These are phyloP conservation scores for Rhodotorula sp. DNA, from an alignment of 1,284 basidiomycete genomes.

Conservation along the genomic window DNA sequence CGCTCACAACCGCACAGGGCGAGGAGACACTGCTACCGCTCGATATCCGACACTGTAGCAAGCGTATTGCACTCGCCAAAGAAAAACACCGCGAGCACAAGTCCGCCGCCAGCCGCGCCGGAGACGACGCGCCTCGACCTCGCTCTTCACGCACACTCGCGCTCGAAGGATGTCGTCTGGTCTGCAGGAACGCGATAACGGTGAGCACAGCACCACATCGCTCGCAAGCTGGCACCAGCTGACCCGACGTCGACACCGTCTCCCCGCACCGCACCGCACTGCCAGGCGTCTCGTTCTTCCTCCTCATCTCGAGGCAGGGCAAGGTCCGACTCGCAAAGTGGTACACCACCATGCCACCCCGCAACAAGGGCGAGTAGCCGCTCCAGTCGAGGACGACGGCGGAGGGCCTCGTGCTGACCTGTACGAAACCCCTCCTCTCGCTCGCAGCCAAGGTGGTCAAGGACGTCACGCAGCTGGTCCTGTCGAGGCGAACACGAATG, in stretches of 20 bases:
- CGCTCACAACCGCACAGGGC: no score
- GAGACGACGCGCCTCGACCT: neutral
- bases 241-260: no score
- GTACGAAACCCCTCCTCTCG: neutral
- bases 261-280: neutral
- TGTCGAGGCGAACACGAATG: constrained; percentile 93
- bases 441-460: constrained; percentile 81
- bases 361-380: constrained; percentile 66
- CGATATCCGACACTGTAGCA: no score
- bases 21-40: no score
- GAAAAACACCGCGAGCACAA: no score
- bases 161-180: constrained; percentile 24
- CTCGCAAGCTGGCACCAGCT: neutral
- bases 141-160: neutral
- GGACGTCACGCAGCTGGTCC: constrained; percentile 97
- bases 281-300: constrained; percentile 38
- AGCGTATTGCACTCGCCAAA: no score
- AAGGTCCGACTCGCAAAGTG: constrained; percentile 98
- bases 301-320: constrained; percentile 57
- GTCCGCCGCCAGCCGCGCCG: no score
- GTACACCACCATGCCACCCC: constrained; percentile 93
- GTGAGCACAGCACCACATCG: neutral
- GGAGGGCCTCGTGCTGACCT: neutral
- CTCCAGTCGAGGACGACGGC: neutral
- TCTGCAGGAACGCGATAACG: constrained; percentile 39